These are phyloP conservation scores for Xylaria curta DNA, from an alignment of 495 filamentous ascomycete species.

Conservation along the genomic window DNA sequence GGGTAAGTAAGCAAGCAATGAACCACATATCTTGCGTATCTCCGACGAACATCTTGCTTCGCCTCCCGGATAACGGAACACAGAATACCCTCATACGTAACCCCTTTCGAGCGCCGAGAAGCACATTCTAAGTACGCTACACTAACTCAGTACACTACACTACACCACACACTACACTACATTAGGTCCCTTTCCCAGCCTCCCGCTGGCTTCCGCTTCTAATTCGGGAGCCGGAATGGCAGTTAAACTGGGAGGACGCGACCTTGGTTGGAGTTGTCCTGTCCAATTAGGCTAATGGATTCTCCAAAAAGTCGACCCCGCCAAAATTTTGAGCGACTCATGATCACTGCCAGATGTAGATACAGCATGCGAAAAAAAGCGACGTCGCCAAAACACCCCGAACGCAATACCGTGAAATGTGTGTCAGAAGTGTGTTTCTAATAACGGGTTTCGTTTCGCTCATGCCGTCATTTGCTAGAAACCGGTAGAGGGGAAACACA, in stretches of 20 bases:
- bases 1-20: conserved; percentile 2
- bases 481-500: not conserved
- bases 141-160: not conserved
- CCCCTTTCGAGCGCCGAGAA: not conserved
- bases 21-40: conserved; percentile 14
- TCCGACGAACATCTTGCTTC: conserved; percentile 4
- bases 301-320: not conserved
- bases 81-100: not conserved
- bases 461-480: not conserved
- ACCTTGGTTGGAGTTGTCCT: not conserved
- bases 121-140: not conserved
- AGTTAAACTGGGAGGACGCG: conserved; percentile 18
- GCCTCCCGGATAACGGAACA: conserved; percentile 21
- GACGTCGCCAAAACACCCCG: not conserved
- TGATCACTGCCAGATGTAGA: conserved; percentile 1
- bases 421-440: not conserved
- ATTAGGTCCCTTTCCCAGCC: conserved; percentile 16
- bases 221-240: conserved; percentile 24
- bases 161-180: not conserved
- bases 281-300: conserved; percentile 16
- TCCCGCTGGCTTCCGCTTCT: conserved; percentile 26
- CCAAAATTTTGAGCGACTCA: not conserved
- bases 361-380: not conserved
- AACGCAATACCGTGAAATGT: not conserved
- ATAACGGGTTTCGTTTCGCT: not conserved